A percentile compares a stretch with the other conserved stretches of the same genome.
These are phyloP conservation scores for Hypomontagnella submonticulosa DNA, from an alignment of 495 filamentous ascomycete species.

Conservation along the genomic window DNA sequence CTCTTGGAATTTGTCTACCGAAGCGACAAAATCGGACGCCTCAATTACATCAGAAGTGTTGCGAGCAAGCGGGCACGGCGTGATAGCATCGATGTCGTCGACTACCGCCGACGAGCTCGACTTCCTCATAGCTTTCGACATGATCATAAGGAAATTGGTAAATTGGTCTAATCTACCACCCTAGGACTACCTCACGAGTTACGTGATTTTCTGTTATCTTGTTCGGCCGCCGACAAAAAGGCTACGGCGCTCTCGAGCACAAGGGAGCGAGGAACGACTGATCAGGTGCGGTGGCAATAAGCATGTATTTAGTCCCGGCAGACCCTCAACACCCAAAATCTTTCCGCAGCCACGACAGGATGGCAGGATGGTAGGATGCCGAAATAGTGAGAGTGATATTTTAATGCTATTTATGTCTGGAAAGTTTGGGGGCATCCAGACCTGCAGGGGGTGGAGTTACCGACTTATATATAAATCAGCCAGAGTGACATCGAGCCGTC, in stretches of 20 bases:
- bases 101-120: conserved; percentile 9
- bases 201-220: conserved; percentile 8
- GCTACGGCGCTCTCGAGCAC: not conserved
- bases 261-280: not conserved
- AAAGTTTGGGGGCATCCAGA: conserved; percentile 6
- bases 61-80: conserved; percentile 40
- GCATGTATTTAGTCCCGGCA: conserved; percentile 1
- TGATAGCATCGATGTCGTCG: conserved; percentile 49
- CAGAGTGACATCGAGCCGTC: conserved; percentile 30
- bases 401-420: not conserved
- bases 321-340: not conserved
- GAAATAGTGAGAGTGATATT: not conserved
- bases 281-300: not conserved
- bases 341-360: not conserved
- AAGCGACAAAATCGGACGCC: conserved; percentile 16
- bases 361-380: not conserved
- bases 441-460: conserved; percentile 31
- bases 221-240: not conserved
- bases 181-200: not conserved
- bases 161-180: conserved; percentile 3
- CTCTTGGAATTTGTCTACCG: conserved; percentile 28
- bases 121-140: conserved; percentile 28
- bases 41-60: conserved; percentile 18
- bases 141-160: not conserved
- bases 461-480: conserved; percentile 27